phyloP scores from a whole-genome alignment of 108 stramenopile genomes.

The Asterionellopsis glacialis region DNA sequence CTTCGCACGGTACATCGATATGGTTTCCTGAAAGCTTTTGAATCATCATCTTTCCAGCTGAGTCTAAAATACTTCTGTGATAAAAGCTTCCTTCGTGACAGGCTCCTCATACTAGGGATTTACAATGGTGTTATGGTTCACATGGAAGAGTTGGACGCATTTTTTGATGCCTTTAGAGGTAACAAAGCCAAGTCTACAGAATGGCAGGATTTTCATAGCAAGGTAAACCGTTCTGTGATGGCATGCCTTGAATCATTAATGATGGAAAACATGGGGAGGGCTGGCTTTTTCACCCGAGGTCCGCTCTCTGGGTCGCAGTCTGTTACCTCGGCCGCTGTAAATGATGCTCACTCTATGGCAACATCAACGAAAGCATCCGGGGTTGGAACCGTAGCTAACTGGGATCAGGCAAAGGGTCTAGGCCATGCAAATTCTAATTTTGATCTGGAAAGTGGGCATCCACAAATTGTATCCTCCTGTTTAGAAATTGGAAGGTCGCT shows the following conservation, averaged over 20 bases:
- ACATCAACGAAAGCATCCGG: too few relatives aligned
- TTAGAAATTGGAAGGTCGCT: constrained; percentile 42
- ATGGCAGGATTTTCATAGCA: background rate
- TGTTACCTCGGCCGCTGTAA: background rate
- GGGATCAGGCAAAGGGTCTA: background rate
- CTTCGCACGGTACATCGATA: background rate
- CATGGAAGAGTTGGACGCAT: constrained; percentile 5
- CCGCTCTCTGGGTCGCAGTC: background rate
- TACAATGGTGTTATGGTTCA: constrained; percentile 10
- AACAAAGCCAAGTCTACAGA: background rate
- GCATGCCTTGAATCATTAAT: background rate
- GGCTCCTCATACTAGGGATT: constrained; percentile 3
- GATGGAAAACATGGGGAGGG: constrained; percentile 4
- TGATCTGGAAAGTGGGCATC: constrained; percentile 5
- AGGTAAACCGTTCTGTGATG: background rate
- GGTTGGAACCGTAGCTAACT: too few relatives aligned
- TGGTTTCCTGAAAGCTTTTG: background rate
- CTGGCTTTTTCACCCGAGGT: background rate
- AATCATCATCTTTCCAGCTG: background rate
- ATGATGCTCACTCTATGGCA: background rate
- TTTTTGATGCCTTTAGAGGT: background rate
- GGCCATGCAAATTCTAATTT: background rate
- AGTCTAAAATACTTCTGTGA: constrained; percentile 3
- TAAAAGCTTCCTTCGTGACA: background rate
- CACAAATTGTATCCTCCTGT: constrained; percentile 29